These are phyloP conservation scores for Penicillium goetzii DNA, from an alignment of 495 filamentous ascomycete genomes.

Conservation along the genomic window DNA sequence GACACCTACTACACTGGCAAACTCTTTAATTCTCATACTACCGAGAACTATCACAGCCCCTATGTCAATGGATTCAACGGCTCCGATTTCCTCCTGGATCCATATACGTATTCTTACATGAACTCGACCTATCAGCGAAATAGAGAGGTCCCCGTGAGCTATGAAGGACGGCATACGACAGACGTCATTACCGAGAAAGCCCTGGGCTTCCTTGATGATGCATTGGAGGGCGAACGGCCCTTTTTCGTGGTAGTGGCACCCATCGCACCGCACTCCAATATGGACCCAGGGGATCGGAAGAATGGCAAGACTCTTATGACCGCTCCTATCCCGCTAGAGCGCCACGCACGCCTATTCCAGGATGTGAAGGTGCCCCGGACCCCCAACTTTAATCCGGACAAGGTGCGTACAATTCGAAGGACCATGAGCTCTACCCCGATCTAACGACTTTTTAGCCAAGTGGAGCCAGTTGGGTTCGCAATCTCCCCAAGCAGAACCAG, in stretches of 20 bases:
- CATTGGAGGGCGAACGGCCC: conserved; percentile 52
- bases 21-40: conserved; percentile 67
- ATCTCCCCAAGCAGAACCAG: conserved; percentile 54
- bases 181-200: conserved; percentile 69
- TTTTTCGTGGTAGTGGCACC: conserved; percentile 73
- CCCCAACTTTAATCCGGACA: conserved; percentile 49
- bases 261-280: conserved; percentile 67
- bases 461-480: conserved; percentile 65
- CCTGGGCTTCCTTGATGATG: conserved; percentile 66
- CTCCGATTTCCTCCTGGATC: conserved; percentile 71
- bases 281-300: conserved; percentile 36
- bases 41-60: conserved; percentile 61
- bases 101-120: conserved; percentile 71
- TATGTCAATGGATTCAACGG: conserved; percentile 59
- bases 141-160: conserved; percentile 58
- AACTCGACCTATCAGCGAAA: conserved; percentile 70
- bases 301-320: conserved; percentile 39
- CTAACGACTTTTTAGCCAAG: conserved; percentile 58
- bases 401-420: conserved; percentile 37
- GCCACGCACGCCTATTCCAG: conserved; percentile 44
- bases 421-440: conserved; percentile 53
- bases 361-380: conserved; percentile 45
- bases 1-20: conserved; percentile 76
- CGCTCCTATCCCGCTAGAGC: conserved; percentile 53
- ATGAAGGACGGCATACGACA: conserved; percentile 59